These are phyloP conservation scores for Syncephalastrum contaminatum DNA, from an alignment of 371 early-diverging fungal genomes.

Conservation along the genomic window DNA sequence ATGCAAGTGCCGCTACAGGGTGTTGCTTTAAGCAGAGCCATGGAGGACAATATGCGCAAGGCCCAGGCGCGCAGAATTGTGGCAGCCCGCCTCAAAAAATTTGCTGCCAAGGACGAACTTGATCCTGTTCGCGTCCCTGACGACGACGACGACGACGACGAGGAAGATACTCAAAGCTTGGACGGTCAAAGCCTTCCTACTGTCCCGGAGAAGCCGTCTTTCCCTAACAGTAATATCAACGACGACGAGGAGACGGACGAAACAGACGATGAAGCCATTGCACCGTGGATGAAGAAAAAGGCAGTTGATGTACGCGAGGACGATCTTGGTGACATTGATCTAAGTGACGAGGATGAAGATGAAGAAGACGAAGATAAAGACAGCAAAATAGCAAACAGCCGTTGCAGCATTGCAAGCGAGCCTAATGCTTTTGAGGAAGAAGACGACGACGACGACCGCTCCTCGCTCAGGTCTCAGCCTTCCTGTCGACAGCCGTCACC, in stretches of 20 bases:
- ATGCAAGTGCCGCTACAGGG: conserved; percentile 39
- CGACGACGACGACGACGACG: conserved; percentile 2
- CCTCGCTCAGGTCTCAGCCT: too few species aligned
- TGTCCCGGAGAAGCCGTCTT: too few species aligned
- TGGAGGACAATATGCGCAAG: conserved; percentile 47
- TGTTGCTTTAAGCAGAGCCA: conserved; percentile 31
- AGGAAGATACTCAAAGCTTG: conserved; percentile 7
- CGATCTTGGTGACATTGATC: conserved; percentile 5
- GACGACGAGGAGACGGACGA: conserved; percentile 24
- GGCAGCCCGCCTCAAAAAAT: conserved; percentile 14
- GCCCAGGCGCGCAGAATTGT: conserved; percentile 16
- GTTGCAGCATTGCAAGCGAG: too few species aligned
- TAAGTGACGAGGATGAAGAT: conserved; percentile 14
- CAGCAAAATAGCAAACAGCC: not conserved
- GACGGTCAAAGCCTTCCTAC: conserved; percentile 19
- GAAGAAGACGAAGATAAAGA: conserved; percentile 5
- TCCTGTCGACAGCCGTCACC: conserved; percentile 3
- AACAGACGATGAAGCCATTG: conserved; percentile 16
- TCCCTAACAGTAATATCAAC: not conserved
- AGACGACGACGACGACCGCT: too few species aligned
- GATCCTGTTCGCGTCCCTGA: conserved; percentile 9
- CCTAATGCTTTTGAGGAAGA: too few species aligned
- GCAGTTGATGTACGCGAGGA: conserved; percentile 1
- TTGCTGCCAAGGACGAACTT: conserved; percentile 15
- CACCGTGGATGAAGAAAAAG: not conserved